Conservation (phyloP, 1,284 basidiomycete genomes). For the Phellinidium pouzarii region DNA sequence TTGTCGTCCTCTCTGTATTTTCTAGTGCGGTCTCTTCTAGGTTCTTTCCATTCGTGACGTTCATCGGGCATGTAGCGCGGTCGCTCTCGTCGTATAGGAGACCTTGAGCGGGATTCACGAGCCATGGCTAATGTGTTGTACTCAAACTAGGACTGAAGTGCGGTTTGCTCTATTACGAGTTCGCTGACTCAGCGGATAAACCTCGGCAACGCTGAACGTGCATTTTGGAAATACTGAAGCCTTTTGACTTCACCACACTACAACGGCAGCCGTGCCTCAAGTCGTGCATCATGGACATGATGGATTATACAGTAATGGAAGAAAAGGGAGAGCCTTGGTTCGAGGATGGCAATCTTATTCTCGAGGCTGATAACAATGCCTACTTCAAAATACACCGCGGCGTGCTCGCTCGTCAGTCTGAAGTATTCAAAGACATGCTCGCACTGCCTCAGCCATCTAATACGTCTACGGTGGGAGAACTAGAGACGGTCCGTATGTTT, state of each 20-base stretch:
- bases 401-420: constrained; percentile 51
- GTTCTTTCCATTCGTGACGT: not conserved
- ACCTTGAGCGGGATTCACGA: constrained; percentile 4
- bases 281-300: no score
- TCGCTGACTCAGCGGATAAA: no score
- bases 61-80: not conserved
- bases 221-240: no score
- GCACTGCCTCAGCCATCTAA: constrained; percentile 38
- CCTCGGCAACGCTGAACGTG: no score
- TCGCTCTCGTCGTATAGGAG: constrained; percentile 1
- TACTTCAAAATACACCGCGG: constrained; percentile 40
- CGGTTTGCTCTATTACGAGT: not conserved
- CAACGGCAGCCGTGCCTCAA: no score
- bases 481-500: constrained; percentile 47
- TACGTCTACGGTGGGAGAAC: constrained; percentile 20
- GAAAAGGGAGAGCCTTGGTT: constrained; percentile 19
- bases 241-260: no score
- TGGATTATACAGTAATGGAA: not conserved
- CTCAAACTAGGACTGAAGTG: not conserved
- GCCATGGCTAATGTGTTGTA: not conserved
- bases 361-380: constrained; percentile 19
- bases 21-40: not conserved
- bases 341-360: constrained; percentile 22
- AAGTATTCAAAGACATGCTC: constrained; percentile 55
- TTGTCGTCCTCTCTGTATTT: not conserved